Conservation (phyloP, 2,329 filamentous ascomycete species). For the Cercospora brassicicola region DNA sequence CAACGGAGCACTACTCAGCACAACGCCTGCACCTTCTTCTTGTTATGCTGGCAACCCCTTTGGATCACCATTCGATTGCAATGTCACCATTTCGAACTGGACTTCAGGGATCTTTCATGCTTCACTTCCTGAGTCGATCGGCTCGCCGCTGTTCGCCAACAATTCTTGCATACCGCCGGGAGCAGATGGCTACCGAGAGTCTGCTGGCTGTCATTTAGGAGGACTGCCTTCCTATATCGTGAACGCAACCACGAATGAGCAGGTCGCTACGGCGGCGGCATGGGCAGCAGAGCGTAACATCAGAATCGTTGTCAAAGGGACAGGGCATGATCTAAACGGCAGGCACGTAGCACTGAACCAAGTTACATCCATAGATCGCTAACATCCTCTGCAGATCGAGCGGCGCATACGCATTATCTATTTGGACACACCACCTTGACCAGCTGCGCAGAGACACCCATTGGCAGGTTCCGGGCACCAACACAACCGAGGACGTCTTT, state of each 20-base stretch:
- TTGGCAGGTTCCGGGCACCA: constrained; percentile 9
- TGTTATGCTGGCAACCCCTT: constrained; percentile 39
- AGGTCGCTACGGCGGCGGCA: constrained; percentile 36
- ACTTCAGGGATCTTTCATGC: constrained; percentile 36
- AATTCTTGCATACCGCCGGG: constrained; percentile 39
- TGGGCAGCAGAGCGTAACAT: constrained; percentile 26
- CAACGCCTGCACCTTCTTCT: constrained; percentile 35
- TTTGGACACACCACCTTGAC: constrained; percentile 22
- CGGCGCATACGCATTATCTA: constrained; percentile 21
- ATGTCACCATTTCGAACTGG: constrained; percentile 35
- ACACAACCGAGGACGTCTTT: constrained; percentile 23
- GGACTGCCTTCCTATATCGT: constrained; percentile 40
- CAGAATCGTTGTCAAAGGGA: constrained; percentile 24
- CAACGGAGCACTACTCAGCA: constrained; percentile 29
- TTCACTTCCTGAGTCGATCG: constrained; percentile 37
- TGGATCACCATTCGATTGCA: constrained; percentile 32
- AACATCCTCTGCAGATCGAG: constrained; percentile 14
- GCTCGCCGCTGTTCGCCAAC: constrained; percentile 37
- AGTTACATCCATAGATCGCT: neutral
- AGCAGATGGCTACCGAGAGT: constrained; percentile 30
- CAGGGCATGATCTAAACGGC: constrained; percentile 26
- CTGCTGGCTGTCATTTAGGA: constrained; percentile 35
- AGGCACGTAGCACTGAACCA: neutral
- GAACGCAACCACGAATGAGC: constrained; percentile 35
- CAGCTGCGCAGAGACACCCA: constrained; percentile 10